A percentile compares a stretch with the other conserved stretches of the same genome.
Conservation (phyloP, 495 filamentous ascomycete genomes). For the Parachaetomium inaequale region DNA sequence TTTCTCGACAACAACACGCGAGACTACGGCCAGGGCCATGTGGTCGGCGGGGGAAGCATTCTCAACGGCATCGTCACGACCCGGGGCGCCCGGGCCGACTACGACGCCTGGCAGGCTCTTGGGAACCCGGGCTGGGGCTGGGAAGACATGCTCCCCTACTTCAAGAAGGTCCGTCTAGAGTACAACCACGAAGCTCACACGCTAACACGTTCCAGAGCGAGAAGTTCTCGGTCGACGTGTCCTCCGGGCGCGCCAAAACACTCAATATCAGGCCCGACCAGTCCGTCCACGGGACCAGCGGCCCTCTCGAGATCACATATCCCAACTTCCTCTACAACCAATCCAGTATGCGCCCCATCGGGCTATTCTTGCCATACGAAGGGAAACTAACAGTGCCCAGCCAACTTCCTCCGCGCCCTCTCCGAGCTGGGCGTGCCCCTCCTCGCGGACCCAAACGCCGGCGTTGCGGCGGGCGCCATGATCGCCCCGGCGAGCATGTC, state of each 20-base stretch:
- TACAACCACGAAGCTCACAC: not conserved
- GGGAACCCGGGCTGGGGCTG: conserved; percentile 66
- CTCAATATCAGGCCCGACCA: conserved; percentile 39
- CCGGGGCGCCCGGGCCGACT: conserved; percentile 45
- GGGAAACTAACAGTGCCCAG: conserved; percentile 28
- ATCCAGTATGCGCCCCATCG: conserved; percentile 35
- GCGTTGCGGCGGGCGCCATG: conserved; percentile 46
- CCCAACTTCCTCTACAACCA: conserved; percentile 50
- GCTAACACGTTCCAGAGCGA: conserved; percentile 20
- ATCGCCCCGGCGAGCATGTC: conserved; percentile 46
- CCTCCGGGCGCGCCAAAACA: conserved; percentile 20
- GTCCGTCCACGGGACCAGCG: conserved; percentile 34
- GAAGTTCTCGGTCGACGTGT: conserved; percentile 22
- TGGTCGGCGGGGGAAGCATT: conserved; percentile 46
- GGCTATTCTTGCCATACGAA: not conserved
- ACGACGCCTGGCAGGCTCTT: conserved; percentile 55
- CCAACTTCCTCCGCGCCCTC: conserved; percentile 49
- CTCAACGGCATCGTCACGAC: conserved; percentile 48
- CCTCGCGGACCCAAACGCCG: conserved; percentile 45
- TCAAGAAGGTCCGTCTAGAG: conserved; percentile 42
- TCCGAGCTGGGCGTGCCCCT: conserved; percentile 49
- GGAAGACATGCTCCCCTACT: conserved; percentile 56
- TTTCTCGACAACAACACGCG: conserved; percentile 40
- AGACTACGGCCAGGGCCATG: conserved; percentile 38
- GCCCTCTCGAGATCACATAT: conserved; percentile 52